phyloP scores from a whole-genome alignment of 768 basidiomycete species.

The Tricholoma bakamatsutake region DNA sequence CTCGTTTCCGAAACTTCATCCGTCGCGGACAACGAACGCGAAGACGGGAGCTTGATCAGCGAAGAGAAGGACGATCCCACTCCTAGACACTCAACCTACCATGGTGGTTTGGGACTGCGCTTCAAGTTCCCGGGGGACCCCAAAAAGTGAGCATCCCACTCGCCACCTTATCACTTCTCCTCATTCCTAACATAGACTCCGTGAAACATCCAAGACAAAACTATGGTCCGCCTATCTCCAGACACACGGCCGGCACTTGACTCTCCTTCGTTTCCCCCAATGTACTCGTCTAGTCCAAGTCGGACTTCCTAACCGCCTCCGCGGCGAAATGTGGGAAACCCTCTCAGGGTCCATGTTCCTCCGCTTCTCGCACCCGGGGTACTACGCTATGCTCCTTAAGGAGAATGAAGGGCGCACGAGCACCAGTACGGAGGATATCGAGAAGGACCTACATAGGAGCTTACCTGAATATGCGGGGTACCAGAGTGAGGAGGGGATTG shows the following conservation, averaged over 20 bases:
- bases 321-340: slow-evolving; percentile 98
- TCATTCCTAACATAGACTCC: slow-evolving; percentile 44
- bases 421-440: slow-evolving; percentile 95
- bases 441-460: slow-evolving; percentile 95
- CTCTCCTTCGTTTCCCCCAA: slow-evolving; percentile 91
- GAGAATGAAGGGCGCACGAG: slow-evolving; percentile 74
- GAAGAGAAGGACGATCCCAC: slow-evolving; percentile 45
- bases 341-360: slow-evolving; percentile 91
- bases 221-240: slow-evolving; percentile 88
- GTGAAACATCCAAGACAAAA: slow-evolving; percentile 92
- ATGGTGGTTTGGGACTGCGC: slow-evolving; percentile 72
- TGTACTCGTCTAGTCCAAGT: slow-evolving; percentile 97
- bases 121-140: slow-evolving; percentile 93
- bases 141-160: slow-evolving; percentile 57
- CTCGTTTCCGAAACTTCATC: slow-evolving; percentile 55
- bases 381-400: slow-evolving; percentile 68
- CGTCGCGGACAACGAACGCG: slow-evolving; percentile 59
- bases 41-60: slow-evolving; percentile 58
- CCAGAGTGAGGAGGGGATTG: slow-evolving; percentile 84
- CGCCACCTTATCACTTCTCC: neutral
- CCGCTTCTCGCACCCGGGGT: slow-evolving; percentile 81
- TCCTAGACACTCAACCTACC: slow-evolving; percentile 50
- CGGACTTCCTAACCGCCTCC: slow-evolving; percentile 87
- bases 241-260: slow-evolving; percentile 91
- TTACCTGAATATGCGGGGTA: slow-evolving; percentile 97